Percentiles rank a stretch among this genome's conserved stretches.
phyloP scores from a whole-genome alignment of 2,329 filamentous ascomycete species.

The Claviceps pusilla region DNA sequence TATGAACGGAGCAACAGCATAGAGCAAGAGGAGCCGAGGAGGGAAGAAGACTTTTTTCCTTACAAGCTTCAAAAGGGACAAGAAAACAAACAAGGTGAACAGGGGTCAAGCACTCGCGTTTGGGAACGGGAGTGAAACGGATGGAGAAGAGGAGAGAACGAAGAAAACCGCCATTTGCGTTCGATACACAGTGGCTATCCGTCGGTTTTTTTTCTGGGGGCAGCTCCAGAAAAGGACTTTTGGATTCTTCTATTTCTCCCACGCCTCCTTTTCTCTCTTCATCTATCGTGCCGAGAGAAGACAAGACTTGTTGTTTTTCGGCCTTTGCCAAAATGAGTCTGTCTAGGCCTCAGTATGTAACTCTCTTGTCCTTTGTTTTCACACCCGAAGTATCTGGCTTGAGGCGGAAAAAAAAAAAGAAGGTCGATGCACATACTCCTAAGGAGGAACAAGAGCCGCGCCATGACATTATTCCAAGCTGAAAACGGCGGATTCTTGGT shows the following conservation, averaged over 20 bases:
- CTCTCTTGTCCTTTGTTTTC: not conserved
- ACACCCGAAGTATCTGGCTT: not conserved
- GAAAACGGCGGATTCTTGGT: not conserved
- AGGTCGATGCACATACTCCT: not conserved
- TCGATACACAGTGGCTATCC: slow-evolving; percentile 1
- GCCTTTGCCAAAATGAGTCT: not conserved
- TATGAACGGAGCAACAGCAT: not conserved
- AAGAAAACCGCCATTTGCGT: not conserved
- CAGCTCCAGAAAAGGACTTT: not conserved
- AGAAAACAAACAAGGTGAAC: not conserved
- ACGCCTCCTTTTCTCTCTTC: not conserved
- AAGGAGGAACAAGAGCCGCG: not conserved
- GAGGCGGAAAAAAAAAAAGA: not conserved
- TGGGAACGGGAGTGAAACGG: no score
- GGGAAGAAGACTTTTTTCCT: not conserved
- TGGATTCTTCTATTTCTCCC: not conserved
- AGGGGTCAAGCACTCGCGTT: not conserved
- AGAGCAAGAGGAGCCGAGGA: not conserved
- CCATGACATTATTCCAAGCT: not conserved
- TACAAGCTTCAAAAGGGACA: not conserved
- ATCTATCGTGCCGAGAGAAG: not conserved
- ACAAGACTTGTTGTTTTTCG: no score
- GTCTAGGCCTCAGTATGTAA: not conserved
- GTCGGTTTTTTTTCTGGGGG: not conserved
- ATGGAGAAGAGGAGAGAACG: not conserved